Evolutionary conservation across 768 basidiomycete genomes (phyloP).

Genomic region (Calocybe cyanea): DNA sequence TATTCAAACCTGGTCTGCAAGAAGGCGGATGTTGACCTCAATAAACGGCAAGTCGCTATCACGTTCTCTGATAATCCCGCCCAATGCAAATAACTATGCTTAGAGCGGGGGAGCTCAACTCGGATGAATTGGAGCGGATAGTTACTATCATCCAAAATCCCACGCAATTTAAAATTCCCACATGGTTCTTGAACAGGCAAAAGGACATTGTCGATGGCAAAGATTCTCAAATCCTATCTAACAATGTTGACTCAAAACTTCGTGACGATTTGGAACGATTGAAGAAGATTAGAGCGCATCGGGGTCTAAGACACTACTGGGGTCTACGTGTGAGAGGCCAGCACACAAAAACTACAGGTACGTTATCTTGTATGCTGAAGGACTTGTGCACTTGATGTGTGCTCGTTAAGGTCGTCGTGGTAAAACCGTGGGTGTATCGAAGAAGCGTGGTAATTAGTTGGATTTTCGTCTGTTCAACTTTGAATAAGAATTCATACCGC

Average conservation of each 20-base stretch:
- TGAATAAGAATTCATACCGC: constrained; percentile 5
- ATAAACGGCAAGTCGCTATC: constrained; percentile 76
- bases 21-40: constrained; percentile 98
- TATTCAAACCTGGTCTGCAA: constrained; percentile 99
- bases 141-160: constrained; percentile 99
- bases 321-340: constrained; percentile 96
- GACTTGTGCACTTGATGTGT: constrained; percentile 2
- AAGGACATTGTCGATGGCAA: constrained; percentile 98
- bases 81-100: neutral
- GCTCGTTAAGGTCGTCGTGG: constrained; percentile 73
- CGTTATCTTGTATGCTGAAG: constrained; percentile 19
- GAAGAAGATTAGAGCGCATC: constrained; percentile 98
- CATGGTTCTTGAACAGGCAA: constrained; percentile 99
- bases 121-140: constrained; percentile 97
- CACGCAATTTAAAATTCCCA: constrained; percentile 98
- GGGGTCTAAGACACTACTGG: constrained; percentile 91
- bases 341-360: constrained; percentile 98
- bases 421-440: constrained; percentile 95
- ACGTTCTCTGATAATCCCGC: neutral
- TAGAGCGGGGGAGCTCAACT: constrained; percentile 98
- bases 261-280: constrained; percentile 97
- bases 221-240: constrained; percentile 92
- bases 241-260: constrained; percentile 95
- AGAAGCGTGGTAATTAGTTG: constrained; percentile 69
- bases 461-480: constrained; percentile 10